A percentile compares a stretch with the other conserved stretches of the same genome.
These are phyloP conservation scores for Lyophyllum shimeji DNA, from an alignment of 768 basidiomycete genomes.

Conservation along the genomic window DNA sequence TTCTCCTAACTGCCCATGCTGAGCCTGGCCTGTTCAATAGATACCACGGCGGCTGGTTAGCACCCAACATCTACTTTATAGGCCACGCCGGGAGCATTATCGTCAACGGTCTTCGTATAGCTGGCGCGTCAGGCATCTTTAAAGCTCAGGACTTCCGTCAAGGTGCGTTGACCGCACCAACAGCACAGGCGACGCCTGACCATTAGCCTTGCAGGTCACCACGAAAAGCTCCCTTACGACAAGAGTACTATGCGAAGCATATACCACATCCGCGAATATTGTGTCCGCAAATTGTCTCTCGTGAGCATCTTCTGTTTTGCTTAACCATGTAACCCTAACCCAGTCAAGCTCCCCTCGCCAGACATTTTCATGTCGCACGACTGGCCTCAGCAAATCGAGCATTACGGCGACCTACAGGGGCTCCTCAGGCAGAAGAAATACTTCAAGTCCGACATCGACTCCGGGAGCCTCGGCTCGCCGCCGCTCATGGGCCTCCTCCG, in stretches of 20 bases:
- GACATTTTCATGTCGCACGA: conserved; percentile 93
- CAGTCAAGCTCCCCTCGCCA: conserved; percentile 53
- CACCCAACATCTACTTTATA: conserved; percentile 94
- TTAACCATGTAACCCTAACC: conserved; percentile 12
- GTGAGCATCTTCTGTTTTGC: conserved; percentile 33
- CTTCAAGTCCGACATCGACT: conserved; percentile 66
- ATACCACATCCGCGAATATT: conserved; percentile 90
- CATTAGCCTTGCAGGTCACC: conserved; percentile 52
- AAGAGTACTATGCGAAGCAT: conserved; percentile 71
- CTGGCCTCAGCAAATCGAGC: conserved; percentile 89
- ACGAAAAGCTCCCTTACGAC: conserved; percentile 83
- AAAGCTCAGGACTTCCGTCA: conserved; percentile 70
- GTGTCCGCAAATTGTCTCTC: conserved; percentile 73
- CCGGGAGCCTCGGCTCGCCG: conserved; percentile 78
- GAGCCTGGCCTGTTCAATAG: conserved; percentile 34
- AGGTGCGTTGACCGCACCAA: conserved; percentile 41
- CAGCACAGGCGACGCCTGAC: not conserved
- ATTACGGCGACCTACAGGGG: conserved; percentile 65
- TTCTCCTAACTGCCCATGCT: not conserved
- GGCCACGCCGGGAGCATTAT: conserved; percentile 88
- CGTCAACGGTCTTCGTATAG: conserved; percentile 85
- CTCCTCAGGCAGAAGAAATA: conserved; percentile 78
- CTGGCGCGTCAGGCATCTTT: conserved; percentile 92
- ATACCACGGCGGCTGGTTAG: conserved; percentile 96
- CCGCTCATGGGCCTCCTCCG: conserved; percentile 78